Evolutionary conservation across 257 asterid species (phyloP).

Genomic region (Perilla frutescens): DNA sequence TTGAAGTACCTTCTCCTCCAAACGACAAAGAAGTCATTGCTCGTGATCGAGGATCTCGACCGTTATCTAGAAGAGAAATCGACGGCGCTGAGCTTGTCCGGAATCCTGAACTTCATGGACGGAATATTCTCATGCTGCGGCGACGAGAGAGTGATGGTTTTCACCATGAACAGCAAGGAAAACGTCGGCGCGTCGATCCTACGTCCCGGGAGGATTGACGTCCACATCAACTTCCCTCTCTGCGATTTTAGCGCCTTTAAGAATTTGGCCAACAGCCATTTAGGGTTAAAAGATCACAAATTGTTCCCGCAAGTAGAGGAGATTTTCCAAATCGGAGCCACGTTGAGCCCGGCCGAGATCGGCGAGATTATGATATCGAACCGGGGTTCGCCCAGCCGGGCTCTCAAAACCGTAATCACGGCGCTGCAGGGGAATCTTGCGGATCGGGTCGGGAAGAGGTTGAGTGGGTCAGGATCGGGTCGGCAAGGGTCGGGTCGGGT

Average conservation of each 20-base stretch:
- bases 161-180: constrained; percentile 75
- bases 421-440: constrained; percentile 69
- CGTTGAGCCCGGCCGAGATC: constrained; percentile 82
- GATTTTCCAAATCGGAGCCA: constrained; percentile 75
- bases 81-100: constrained; percentile 63
- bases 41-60: constrained; percentile 87
- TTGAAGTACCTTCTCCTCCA: constrained; percentile 70
- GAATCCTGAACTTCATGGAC: constrained; percentile 87
- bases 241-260: constrained; percentile 84
- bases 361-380: constrained; percentile 87
- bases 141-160: constrained; percentile 82
- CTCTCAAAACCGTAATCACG: constrained; percentile 73
- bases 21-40: constrained; percentile 66
- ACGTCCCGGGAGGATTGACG: constrained; percentile 89
- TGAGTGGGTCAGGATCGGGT: constrained; percentile 55
- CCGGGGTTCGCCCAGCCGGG: constrained; percentile 87
- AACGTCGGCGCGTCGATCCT: constrained; percentile 62
- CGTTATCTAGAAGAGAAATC: constrained; percentile 58
- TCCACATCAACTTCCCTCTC: constrained; percentile 75
- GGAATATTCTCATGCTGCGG: constrained; percentile 88
- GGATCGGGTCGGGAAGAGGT: constrained; percentile 48
- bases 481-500: constrained; percentile 49
- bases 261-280: constrained; percentile 66
- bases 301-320: constrained; percentile 80
- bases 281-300: constrained; percentile 84